Percentiles rank a stretch among this genome's conserved stretches.
These are phyloP conservation scores for Pythium pectinolyticum DNA, from an alignment of 352 stramenopile species.

Conservation along the genomic window DNA sequence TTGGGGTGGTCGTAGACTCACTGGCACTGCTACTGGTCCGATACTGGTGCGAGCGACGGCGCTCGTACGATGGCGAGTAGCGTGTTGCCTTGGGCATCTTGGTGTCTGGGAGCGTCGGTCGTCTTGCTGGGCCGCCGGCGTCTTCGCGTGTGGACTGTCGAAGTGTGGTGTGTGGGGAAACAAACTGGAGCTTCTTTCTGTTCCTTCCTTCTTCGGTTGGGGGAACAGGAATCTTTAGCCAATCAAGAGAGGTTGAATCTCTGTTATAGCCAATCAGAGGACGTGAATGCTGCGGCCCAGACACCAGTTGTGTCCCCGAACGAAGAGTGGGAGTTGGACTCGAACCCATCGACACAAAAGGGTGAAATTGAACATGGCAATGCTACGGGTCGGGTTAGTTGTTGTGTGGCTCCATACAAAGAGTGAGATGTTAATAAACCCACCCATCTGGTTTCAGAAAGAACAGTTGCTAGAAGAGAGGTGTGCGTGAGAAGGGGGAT, in stretches of 20 bases:
- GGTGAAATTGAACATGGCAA: slow-evolving; percentile 18
- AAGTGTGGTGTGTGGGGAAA: neutral
- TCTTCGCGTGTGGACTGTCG: neutral
- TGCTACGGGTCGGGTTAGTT: neutral
- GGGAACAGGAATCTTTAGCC: neutral
- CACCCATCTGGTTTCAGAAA: slow-evolving; percentile 14
- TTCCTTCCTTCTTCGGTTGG: neutral
- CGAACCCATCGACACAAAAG: slow-evolving; percentile 7
- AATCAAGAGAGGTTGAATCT: slow-evolving; percentile 28
- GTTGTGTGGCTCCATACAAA: slow-evolving; percentile 5
- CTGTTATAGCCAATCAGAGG: slow-evolving; percentile 27
- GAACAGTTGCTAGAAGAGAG: slow-evolving; percentile 16
- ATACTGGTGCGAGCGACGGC: slow-evolving; percentile 20
- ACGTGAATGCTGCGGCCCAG: neutral
- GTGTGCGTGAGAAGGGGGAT: slow-evolving; percentile 5
- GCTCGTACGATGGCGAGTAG: slow-evolving; percentile 25
- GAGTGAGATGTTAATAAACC: neutral
- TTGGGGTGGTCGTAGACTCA: neutral
- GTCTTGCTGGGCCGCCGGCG: neutral
- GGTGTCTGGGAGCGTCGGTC: no score
- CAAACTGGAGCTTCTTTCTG: neutral
- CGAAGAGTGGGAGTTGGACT: slow-evolving; percentile 24
- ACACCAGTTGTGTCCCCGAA: slow-evolving; percentile 6
- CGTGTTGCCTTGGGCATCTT: slow-evolving; percentile 25
- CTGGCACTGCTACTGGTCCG: neutral